Evolutionary conservation across 495 filamentous ascomycete genomes (phyloP), one percentile per base, ranked within the genome.

Genomic region (Talaromyces thailandensis): DNA sequence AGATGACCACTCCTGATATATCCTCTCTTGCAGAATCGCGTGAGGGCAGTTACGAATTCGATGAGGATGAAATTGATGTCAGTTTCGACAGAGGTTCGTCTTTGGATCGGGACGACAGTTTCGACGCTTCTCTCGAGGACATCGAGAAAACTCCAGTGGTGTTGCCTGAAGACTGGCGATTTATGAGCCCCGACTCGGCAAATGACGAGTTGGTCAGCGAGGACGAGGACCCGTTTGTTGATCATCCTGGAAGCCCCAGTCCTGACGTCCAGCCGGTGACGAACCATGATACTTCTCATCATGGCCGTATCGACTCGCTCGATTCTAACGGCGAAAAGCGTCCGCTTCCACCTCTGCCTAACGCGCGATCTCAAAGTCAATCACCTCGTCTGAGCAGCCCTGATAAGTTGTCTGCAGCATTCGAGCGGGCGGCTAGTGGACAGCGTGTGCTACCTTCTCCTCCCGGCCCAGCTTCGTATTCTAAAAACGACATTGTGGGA

Each of bases 101-200:
- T 3, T 71, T 84, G 12, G 85, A 89, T 58, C 84, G 83, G 31
- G 92, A 96, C 48, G 92, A 96, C 70, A 96, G 91, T 73, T 96
- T 96, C 67, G 92, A 96, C 73, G 92, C 88, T 4, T 93, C 91
- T 4, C 81, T 96, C 25, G 93, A 98, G 73, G 94, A 98, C 69
- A 89, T 91, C 21, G 92, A 96, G 66, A 96, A 97, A 76, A 97
- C 95, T 0, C 93, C 94, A 3, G 95, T 98, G 23, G 94, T 98
- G 28, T 82, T 95, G 53, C 94, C 94, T 2, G 95, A 97, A 66
- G 92, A 96, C 67, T 98, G 94, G 94, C 84, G 89, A 51, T 88
- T 91, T 64, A 88, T 89, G 82, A 87, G 81, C 63, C 86, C 88
- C 2, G 71, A 70, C n/a, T 72, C 69, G 35, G 80, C 79, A 4